phyloP scores from a whole-genome alignment of 2,329 filamentous ascomycete genomes.

The Talaromyces sp. region DNA sequence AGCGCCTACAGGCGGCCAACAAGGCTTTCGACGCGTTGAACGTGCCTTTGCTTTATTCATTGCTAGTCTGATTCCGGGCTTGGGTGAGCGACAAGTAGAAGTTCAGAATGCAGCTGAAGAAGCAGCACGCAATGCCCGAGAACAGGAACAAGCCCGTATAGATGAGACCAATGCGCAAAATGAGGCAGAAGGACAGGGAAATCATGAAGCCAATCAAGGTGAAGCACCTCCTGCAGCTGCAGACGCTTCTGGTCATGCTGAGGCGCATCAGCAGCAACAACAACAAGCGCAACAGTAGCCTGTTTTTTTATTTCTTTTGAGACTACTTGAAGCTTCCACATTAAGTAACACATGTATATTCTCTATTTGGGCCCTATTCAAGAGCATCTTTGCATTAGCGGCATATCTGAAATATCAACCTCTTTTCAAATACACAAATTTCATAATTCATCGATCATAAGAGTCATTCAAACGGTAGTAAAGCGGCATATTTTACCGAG shows the following conservation, averaged over 20 bases:
- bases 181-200: conserved; percentile 6
- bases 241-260: neutral
- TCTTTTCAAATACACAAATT: neutral
- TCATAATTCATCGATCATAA: neutral
- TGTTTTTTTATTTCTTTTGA: neutral
- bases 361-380: neutral
- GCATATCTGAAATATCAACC: neutral
- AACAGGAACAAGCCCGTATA: conserved; percentile 22
- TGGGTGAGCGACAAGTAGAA: conserved; percentile 57
- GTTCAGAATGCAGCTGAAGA: conserved; percentile 51
- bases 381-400: neutral
- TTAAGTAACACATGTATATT: neutral
- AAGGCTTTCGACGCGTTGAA: conserved; percentile 45
- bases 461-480: neutral
- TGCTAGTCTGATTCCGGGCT: conserved; percentile 57
- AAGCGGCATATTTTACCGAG: neutral
- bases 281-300: neutral
- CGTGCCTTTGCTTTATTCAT: conserved; percentile 57
- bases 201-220: conserved; percentile 4
- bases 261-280: neutral
- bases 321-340: neutral
- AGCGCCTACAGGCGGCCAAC: conserved; percentile 15
- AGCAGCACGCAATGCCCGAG: conserved; percentile 27
- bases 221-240: conserved; percentile 10
- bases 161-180: conserved; percentile 23